Evolutionary conservation across 192 early-diverging fungal species (phyloP).

Genomic region (Endogone sp.): DNA sequence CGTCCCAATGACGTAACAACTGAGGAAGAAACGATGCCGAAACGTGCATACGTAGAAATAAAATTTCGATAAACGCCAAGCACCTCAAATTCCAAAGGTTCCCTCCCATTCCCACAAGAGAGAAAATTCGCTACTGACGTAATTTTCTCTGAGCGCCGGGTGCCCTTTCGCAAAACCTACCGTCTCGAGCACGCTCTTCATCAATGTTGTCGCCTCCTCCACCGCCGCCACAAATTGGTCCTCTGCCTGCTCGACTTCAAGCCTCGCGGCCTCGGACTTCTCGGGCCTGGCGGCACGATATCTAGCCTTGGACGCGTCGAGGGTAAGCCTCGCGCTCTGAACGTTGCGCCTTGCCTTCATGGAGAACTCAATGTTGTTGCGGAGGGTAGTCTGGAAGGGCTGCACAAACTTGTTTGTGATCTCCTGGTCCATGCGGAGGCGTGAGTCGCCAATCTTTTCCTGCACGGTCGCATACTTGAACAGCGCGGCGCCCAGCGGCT

Average conservation of each 20-base stretch:
- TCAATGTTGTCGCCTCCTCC: slow-evolving; percentile 92
- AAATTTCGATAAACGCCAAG: not conserved
- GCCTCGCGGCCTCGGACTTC: slow-evolving; percentile 64
- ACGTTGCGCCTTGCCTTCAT: slow-evolving; percentile 88
- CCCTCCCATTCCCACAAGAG: not conserved
- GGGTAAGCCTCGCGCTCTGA: slow-evolving; percentile 68
- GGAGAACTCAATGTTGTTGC: slow-evolving; percentile 72
- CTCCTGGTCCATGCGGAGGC: slow-evolving; percentile 69
- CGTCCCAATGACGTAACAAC: not conserved
- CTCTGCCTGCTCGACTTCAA: slow-evolving; percentile 89
- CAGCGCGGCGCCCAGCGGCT: slow-evolving; percentile 84
- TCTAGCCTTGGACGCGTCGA: slow-evolving; percentile 83
- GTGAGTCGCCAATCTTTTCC: slow-evolving; percentile 80
- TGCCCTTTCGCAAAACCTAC: slow-evolving; percentile 26
- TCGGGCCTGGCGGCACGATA: slow-evolving; percentile 72
- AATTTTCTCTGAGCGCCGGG: not conserved
- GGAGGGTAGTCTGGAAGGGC: slow-evolving; percentile 69
- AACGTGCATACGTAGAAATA: not conserved
- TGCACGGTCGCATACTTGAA: slow-evolving; percentile 82
- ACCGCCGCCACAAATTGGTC: slow-evolving; percentile 95
- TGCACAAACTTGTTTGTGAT: slow-evolving; percentile 72
- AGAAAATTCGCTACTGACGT: not conserved
- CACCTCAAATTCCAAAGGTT: not conserved
- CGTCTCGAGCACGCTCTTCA: slow-evolving; percentile 89
- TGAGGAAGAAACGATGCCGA: not conserved